A percentile compares a stretch with the other conserved stretches of the same genome.
Evolutionary conservation across 2,329 filamentous ascomycete genomes (phyloP).

Genomic region (Periconia sp.): DNA sequence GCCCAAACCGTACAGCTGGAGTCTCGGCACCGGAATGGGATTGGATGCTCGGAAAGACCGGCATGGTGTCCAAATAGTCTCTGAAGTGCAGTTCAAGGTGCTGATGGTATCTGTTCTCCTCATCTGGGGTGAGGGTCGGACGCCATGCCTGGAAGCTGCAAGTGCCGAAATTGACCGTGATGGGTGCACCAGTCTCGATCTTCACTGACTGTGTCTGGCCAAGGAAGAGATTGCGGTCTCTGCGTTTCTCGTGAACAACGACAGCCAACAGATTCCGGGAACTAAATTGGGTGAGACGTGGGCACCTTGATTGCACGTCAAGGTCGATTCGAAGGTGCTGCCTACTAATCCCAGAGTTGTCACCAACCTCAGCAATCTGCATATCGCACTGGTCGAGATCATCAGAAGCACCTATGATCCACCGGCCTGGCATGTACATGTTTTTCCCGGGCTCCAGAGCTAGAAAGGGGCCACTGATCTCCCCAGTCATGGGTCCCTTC

Average conservation of each 20-base stretch:
- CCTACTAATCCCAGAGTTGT: constrained; percentile 1
- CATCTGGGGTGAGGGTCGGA: constrained; percentile 1
- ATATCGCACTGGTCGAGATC: not conserved
- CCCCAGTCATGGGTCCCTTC: constrained; percentile 4
- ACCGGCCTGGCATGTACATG: not conserved
- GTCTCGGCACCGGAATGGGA: not conserved
- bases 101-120: not conserved
- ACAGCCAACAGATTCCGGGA: not conserved
- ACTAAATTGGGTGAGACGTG: not conserved
- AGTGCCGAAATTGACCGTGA: constrained; percentile 1
- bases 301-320: not conserved
- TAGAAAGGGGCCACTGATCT: not conserved
- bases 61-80: not conserved
- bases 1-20: not conserved
- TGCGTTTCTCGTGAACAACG: not conserved
- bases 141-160: constrained; percentile 1
- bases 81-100: not conserved
- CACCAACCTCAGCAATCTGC: constrained; percentile 1
- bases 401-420: not conserved
- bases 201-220: not conserved
- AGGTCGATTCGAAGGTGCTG: constrained; percentile 2
- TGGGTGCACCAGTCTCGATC: not conserved
- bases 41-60: not conserved
- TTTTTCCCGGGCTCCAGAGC: not conserved
- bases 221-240: constrained; percentile 1